Evolutionary conservation across 768 basidiomycete genomes (phyloP), one percentile per base, ranked within the genome.

Genomic region (Collybia nuda): DNA sequence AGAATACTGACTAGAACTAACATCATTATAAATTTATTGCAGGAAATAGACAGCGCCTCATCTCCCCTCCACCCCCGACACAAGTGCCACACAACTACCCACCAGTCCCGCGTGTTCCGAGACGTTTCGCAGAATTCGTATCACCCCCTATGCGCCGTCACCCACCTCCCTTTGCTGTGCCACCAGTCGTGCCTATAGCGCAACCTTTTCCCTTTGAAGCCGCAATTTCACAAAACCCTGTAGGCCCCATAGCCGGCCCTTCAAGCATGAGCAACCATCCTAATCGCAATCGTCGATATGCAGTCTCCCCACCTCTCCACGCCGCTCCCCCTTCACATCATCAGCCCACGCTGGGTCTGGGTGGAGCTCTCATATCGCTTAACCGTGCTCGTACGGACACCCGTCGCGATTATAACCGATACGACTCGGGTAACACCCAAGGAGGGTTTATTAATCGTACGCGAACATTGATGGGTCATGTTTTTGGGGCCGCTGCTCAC

Each of bases 331-430:
- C 72, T 21, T 76, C 78, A 3, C 83, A 83, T 39, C 82, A 82
- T 52, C 66, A 74, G 2, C 87, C 87, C 17, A 53, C 70, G 6
- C 80, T 88, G 74, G 83, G 82, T 12, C 64, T 88, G 19, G 86
- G 86, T 6, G 86, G 86, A 18, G 86, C 81, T 2, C 56, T 87
- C 3, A 66, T 86, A 5, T 72, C 84, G 8, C 47, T 62, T 26
- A 67, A 72, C 50, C 64, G 65, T 39, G 59, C 59, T 1, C 50
- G 37, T 15, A 42, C 40, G 15, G 44, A 55, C 11, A 38, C 57
- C 48, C 59, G 53, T 18, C 63, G 58, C 8, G 52, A 50, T 19
- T 22, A 57, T 21, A 49, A 54, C 21, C 57, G 61, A n/a, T 51
- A 48, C 24, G 53, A 48, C 15, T 37, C 28, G 6, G 37, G 46